Evolutionary conservation across 208 protist genomes (phyloP), one percentile per base, ranked within the genome.

Genomic region (Leishmania amazonensis): DNA sequence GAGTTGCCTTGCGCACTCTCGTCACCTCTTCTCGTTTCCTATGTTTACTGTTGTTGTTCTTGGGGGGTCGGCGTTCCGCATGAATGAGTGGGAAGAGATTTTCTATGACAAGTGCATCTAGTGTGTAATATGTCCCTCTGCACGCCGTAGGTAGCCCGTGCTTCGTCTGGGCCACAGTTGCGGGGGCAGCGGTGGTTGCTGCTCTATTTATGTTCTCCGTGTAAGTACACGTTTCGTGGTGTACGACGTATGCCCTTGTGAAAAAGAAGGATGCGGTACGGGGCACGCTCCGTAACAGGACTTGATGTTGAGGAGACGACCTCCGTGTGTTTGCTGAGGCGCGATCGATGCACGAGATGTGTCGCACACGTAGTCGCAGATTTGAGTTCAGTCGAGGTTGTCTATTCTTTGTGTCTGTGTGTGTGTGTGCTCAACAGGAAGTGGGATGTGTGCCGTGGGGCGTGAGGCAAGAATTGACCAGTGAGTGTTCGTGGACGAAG

Each of bases 81-180:
- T 31, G 67, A 6, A 38, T 24, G 17, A 13, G 40, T 40, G 2
- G 38, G 38, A 47, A n/a, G 8, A n/a, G 35, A 15, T 24, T n/a
- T 11, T 72, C 67, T 72, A n/a, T 49, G 67, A 24, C 4, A n/a
- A 38, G 67, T n/a, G 21, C 67, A 72, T 72, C 67, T 72, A 47
- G 21, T 72, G 24, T 40, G 42, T 72, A 72, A 19, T 45, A 2
- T 47, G 31, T 15, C 7, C 40, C 21, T 15, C 67, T 45, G 38
- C 24, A n/a, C 21, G 21, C 6, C 40, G 15, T 47, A 2, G 38
- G 21, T 6, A 13, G 21, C 6, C 21, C 19, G 67, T n/a, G 31
- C 24, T 28, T 42, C 35, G 13, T 45, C 40, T 13, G 21, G 40
- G 38, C 15, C 3, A 71, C 11, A 5, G 35, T n/a, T 42, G 15